Conservation (phyloP, 371 early-diverging fungal species). For the Mortierella sp. region DNA sequence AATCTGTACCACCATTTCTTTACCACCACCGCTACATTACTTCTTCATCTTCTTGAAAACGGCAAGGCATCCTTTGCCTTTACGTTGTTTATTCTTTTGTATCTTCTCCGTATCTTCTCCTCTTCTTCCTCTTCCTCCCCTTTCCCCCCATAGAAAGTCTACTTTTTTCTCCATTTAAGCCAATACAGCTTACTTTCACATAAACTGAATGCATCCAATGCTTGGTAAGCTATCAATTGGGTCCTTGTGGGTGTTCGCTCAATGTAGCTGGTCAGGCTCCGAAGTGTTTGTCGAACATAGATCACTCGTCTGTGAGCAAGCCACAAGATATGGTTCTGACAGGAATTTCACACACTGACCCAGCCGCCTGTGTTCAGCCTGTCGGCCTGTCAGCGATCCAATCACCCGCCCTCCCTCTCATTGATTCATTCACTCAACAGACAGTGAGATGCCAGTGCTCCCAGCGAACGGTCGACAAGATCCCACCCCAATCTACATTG, state of each 20-base stretch:
- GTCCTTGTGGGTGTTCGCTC: too few species aligned
- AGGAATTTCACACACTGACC: too few species aligned
- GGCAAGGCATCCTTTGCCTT: background rate
- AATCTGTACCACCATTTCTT: constrained; percentile 14
- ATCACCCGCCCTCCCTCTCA: background rate
- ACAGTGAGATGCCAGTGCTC: background rate
- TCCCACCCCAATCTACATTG: constrained; percentile 3
- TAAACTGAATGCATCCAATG: background rate
- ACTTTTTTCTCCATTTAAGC: background rate
- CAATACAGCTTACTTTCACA: background rate
- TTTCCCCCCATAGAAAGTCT: background rate
- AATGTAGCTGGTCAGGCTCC: too few species aligned
- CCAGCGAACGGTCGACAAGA: background rate
- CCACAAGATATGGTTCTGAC: too few species aligned
- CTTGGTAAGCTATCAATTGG: background rate
- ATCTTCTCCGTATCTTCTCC: background rate
- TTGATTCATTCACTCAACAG: too few species aligned
- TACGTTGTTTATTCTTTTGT: background rate
- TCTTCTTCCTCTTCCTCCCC: background rate
- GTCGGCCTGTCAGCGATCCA: background rate
- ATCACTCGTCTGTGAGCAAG: too few species aligned
- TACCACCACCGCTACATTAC: too few species aligned
- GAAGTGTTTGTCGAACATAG: too few species aligned
- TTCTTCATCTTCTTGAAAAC: too few species aligned
- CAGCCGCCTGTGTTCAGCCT: too few species aligned